Evolutionary conservation across 1,139 yeast genomes (phyloP).

Genomic region (Scheffersomyces segobiensis): DNA sequence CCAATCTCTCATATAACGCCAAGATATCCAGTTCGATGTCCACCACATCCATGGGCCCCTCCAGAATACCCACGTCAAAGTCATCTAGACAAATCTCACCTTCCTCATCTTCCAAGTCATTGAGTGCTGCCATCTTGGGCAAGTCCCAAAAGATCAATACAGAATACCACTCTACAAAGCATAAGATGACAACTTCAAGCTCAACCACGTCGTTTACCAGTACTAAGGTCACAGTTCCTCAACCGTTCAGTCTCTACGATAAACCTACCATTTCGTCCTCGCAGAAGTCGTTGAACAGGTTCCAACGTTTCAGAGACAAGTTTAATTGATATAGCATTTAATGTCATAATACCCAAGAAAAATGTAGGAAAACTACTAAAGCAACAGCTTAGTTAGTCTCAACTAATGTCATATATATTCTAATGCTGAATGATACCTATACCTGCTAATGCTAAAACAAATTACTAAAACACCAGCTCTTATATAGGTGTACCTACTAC

Average conservation of each 20-base stretch:
- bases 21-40: not conserved
- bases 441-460: not conserved
- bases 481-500: not conserved
- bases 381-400: not conserved
- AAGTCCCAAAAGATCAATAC: not conserved
- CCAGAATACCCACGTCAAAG: slow-evolving; percentile 1
- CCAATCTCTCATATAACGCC: not conserved
- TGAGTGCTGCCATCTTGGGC: slow-evolving; percentile 5
- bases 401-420: not conserved
- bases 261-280: slow-evolving; percentile 50
- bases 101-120: slow-evolving; percentile 7
- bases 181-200: not conserved
- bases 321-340: slow-evolving; percentile 17
- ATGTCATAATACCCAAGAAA: not conserved
- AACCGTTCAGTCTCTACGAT: slow-evolving; percentile 29
- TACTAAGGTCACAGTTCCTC: slow-evolving; percentile 15
- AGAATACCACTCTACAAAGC: not conserved
- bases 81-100: slow-evolving; percentile 1
- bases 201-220: not conserved
- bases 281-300: slow-evolving; percentile 34
- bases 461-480: not conserved
- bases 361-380: not conserved
- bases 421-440: not conserved
- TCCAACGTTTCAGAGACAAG: slow-evolving; percentile 30
- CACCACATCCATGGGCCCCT: not conserved